These are phyloP conservation scores for Fomes fomentarius DNA, from an alignment of 1,284 basidiomycete species.

Conservation along the genomic window DNA sequence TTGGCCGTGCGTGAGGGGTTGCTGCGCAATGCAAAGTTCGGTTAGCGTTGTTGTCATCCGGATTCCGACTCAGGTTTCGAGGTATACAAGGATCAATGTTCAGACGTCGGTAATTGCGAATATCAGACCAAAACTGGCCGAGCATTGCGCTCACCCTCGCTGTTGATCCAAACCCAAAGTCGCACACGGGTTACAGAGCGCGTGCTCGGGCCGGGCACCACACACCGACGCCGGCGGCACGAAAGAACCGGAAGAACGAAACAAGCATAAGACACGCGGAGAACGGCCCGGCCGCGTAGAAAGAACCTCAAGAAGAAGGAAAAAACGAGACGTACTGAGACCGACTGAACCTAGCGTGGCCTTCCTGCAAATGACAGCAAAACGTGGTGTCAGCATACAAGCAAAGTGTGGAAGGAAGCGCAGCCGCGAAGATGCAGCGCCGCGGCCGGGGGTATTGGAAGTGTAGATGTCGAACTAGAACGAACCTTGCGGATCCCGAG, in stretches of 20 bases:
- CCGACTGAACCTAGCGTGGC: neutral
- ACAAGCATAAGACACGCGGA: no score
- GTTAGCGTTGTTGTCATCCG: no score
- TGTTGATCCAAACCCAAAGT: neutral
- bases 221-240: constrained; percentile 2
- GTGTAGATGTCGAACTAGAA: neutral
- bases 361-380: neutral
- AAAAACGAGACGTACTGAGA: neutral
- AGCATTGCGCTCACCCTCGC: neutral
- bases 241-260: neutral
- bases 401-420: no score
- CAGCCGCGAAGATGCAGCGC: neutral
- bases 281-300: neutral
- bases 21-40: constrained; percentile 5
- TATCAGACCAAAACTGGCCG: neutral
- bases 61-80: no score
- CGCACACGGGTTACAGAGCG: neutral
- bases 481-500: constrained; percentile 17
- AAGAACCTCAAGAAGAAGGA: neutral
- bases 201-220: neutral
- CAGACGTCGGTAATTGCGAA: no score
- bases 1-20: constrained; percentile 17
- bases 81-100: neutral
- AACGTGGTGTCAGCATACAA: neutral
- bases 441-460: neutral